Evolutionary conservation across 2,329 filamentous ascomycete species (phyloP), one percentile per base, ranked within the genome.

Genomic region (Didymellaceae sp.): DNA sequence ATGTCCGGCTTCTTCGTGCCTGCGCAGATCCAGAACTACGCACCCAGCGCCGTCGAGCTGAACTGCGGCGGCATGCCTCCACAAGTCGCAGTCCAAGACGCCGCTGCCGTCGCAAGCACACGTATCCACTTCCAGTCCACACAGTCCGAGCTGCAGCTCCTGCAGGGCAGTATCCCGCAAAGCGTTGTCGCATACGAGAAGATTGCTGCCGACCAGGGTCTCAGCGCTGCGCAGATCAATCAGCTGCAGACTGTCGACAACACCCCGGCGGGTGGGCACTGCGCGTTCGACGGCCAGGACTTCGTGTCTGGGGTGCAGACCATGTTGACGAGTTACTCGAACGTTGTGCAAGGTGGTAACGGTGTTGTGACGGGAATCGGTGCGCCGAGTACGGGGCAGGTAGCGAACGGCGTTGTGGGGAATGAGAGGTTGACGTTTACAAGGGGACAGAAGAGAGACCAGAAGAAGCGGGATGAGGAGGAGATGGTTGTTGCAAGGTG

Each of bases 1-100:
- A 76, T 85, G 25, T 76, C 74, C 1, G 82, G 82, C 7, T 84
- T 84, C 73, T 82, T 85, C 67, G 76, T 85, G 53, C 82, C 82
- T 4, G 77, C 77, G 0, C 81, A 82, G 57, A 80, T 82, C 74
- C 71, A 76, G 43, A 77, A 79, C 48, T 83, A 75, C 46, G 70
- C 74, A 18, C 78, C 77, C 44, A 74, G 71, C 16, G 82, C 82
- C 2, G 79, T 84, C 0, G 69, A 84, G 35, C 72, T 85, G 11
- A 82, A 82, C 63, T 85, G 82, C 62, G 82, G 82, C 37, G 82
- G 67, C 2, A 63, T 85, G 52, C 59, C 71, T 16, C 82, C 82
- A 1, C 82, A 84, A 58, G 81, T 85, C 22, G 57, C 68, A 22
- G 78, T 84, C 11, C 71, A 75, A 13, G 70, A 79, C 50, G 70